These are phyloP conservation scores for Chrysanthemum lavandulifolium DNA, from an alignment of 129 eudicot genomes.

Conservation along the genomic window DNA sequence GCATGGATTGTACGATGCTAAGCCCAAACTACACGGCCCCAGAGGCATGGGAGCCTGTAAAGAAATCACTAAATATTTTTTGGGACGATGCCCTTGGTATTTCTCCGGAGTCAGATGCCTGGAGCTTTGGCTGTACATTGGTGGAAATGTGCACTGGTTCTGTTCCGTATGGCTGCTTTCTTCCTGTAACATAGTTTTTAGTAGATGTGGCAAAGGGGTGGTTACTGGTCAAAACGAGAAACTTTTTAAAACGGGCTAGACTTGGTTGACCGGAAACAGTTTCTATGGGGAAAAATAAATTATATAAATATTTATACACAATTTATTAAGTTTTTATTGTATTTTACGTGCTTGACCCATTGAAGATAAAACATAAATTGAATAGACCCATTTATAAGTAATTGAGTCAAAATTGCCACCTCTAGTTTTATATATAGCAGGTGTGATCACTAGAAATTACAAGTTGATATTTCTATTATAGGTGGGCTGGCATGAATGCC, in stretches of 20 bases:
- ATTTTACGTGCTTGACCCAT: neutral
- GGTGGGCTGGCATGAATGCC: constrained; percentile 93
- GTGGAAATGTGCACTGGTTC: constrained; percentile 99
- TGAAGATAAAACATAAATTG: neutral
- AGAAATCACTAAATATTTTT: constrained; percentile 69
- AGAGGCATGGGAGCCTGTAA: constrained; percentile 97
- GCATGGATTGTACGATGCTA: constrained; percentile 98
- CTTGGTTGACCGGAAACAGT: too few species aligned
- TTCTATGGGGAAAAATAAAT: too few species aligned
- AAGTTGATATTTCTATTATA: constrained; percentile 36
- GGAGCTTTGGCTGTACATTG: constrained; percentile 99
- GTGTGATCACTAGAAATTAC: neutral
- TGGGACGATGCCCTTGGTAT: constrained; percentile 98
- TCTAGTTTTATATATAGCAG: neutral
- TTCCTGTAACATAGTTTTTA: neutral
- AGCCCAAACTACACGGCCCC: constrained; percentile 98
- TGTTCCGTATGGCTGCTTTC: constrained; percentile 68
- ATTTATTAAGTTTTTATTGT: too few species aligned
- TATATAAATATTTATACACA: too few species aligned
- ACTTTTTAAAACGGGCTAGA: too few species aligned
- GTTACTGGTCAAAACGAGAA: constrained; percentile 1
- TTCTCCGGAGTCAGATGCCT: constrained; percentile 96
- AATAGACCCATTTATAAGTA: neutral
- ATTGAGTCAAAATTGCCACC: neutral
- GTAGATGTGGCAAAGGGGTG: neutral